phyloP scores from a whole-genome alignment of 2,329 filamentous ascomycete genomes.

The Pestalotiopsis sp. region DNA sequence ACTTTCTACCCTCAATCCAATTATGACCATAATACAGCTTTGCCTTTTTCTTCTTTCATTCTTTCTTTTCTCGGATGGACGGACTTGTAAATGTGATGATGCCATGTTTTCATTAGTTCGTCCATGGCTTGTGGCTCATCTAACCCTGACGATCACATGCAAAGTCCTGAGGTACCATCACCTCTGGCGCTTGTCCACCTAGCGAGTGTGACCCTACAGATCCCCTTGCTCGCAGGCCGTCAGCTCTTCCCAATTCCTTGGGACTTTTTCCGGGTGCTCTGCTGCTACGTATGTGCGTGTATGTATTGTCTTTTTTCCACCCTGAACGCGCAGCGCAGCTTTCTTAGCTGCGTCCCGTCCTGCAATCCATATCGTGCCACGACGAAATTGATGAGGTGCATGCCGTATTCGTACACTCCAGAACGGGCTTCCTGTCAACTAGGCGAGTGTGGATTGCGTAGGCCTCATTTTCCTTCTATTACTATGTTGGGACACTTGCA shows the following conservation, averaged over 20 bases:
- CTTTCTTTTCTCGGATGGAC: not conserved
- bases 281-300: not conserved
- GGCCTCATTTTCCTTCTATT: slow-evolving; percentile 5
- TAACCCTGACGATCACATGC: slow-evolving; percentile 11
- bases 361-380: not conserved
- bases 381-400: not conserved
- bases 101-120: not conserved
- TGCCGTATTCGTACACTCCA: slow-evolving; percentile 3
- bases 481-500: not conserved
- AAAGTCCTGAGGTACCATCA: not conserved
- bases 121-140: slow-evolving; percentile 4
- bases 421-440: not conserved
- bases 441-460: slow-evolving; percentile 4
- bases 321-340: not conserved
- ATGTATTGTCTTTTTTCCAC: too few species aligned
- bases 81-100: not conserved
- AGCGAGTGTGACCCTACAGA: slow-evolving; percentile 1
- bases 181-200: not conserved
- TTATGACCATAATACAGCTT: not conserved
- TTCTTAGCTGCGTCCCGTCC: not conserved
- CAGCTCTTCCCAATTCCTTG: slow-evolving; percentile 5
- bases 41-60: not conserved
- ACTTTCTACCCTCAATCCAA: not conserved
- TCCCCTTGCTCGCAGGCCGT: not conserved
- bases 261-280: not conserved